Evolutionary conservation across 2,329 filamentous ascomycete genomes (phyloP).

Genomic region (Magnaporthiopsis incrustans): DNA sequence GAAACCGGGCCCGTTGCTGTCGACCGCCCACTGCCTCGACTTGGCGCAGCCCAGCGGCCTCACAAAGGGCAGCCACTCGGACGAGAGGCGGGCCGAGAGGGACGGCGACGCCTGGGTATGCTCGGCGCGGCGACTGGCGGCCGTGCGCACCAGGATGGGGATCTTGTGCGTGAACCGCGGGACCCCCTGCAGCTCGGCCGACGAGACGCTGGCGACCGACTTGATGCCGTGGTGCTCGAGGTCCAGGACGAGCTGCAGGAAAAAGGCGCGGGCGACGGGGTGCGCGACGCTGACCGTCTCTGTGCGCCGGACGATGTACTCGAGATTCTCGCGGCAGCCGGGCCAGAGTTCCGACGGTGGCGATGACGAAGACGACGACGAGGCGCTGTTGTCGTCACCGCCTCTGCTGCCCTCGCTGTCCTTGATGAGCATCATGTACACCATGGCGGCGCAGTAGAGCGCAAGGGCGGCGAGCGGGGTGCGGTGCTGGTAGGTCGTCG

Average conservation of each 20-base stretch:
- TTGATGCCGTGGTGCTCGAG: conserved; percentile 48
- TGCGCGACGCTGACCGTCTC: conserved; percentile 67
- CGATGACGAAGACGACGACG: background rate
- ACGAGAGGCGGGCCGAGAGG: conserved; percentile 15
- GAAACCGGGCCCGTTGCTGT: background rate
- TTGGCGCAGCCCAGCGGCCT: conserved; percentile 19
- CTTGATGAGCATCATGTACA: conserved; percentile 50
- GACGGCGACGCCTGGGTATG: no score
- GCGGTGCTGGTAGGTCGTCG: conserved; percentile 38
- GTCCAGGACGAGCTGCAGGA: conserved; percentile 80
- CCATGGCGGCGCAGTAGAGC: conserved; percentile 75
- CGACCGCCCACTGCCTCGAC: background rate
- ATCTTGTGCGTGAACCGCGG: conserved; percentile 26
- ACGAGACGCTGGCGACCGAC: conserved; percentile 16
- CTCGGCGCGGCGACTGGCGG: conserved; percentile 24
- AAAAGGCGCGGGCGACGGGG: conserved; percentile 70
- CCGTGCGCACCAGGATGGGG: conserved; percentile 39
- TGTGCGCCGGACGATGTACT: conserved; percentile 74
- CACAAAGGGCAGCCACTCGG: conserved; percentile 32
- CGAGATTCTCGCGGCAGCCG: conserved; percentile 37
- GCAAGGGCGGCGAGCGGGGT: conserved; percentile 76
- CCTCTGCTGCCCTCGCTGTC: conserved; percentile 46
- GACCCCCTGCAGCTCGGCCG: conserved; percentile 19
- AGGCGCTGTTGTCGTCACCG: conserved; percentile 29
- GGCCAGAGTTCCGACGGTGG: conserved; percentile 13